Base-by-base conservation (phyloP, 148 eudicot species). In the Spergularia bocconei region DNA sequence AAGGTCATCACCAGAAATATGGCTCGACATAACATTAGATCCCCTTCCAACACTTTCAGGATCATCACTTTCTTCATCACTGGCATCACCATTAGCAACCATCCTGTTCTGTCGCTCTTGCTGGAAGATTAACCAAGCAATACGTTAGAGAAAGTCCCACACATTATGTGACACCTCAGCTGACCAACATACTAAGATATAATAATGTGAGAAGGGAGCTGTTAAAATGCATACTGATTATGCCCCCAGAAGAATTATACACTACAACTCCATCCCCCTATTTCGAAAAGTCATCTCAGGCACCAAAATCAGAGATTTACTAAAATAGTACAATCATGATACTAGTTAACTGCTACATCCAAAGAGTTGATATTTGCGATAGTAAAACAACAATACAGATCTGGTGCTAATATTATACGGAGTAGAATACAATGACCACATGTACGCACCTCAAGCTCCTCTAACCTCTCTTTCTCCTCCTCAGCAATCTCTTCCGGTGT, bases 1-100 rank as follows among this genome's bases (percentile, higher is more conserved):
- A 77, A 96, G 99, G 81, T 96, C 99, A 80, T 96, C 99, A 41
- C 99, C 99, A 80, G 99, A 96, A 72, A 96, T 75, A 81, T 91
- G 87, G 68, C 78, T 90, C 54, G 70, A 74, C 64, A 53, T 78
- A 73, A 81, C 77, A 50, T 78, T 70, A 75, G 86, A 81, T 59
- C 77, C 73, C 20, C 51, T 71, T 68, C 79, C 84, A 72, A 59
- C 85, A 78, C 82, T 87, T 70, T 81, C 86, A 55, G 73, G 64
- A 75, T 72, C 86, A 75, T 85, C 85, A 75, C 81, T 79, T 65
- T 89, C 98, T 62, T 87, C 97, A 68, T 88, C 93, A 67, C 89
- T 84, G n/a, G 87, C 76, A 69, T 87, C 91, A 78, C 89, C 92
- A 79, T 80, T 77, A 73, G 89, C 97, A 83, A 78, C 81, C 98